These are phyloP conservation scores for Thozetella sp. DNA, from an alignment of 495 filamentous ascomycete species.

Conservation along the genomic window DNA sequence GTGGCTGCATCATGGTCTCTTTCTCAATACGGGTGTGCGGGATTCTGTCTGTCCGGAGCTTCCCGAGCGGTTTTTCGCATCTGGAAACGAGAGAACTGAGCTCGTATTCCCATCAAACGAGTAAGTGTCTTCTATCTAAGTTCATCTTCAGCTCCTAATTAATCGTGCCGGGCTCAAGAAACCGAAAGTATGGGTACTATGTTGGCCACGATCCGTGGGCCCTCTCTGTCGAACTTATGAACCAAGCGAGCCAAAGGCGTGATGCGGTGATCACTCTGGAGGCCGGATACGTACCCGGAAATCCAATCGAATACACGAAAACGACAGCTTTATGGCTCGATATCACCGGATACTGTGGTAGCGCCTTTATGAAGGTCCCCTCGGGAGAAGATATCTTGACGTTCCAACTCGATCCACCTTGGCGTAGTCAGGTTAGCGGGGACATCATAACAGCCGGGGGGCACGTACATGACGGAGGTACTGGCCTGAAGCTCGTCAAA, in stretches of 20 bases:
- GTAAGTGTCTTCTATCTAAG: too few relatives aligned
- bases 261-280: slow-evolving; percentile 23
- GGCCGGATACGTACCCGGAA: slow-evolving; percentile 21
- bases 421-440: too few relatives aligned
- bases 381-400: too few relatives aligned
- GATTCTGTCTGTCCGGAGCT: slow-evolving; percentile 5
- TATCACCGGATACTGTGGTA: too few relatives aligned
- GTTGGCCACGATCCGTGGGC: slow-evolving; percentile 10
- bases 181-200: slow-evolving; percentile 21
- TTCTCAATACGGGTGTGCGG: slow-evolving; percentile 10
- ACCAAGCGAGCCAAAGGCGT: slow-evolving; percentile 9
- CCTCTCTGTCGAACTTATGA: slow-evolving; percentile 25
- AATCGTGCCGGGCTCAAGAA: slow-evolving; percentile 4
- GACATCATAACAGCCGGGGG: too few relatives aligned
- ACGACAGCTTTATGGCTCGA: slow-evolving; percentile 21
- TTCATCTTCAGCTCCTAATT: background rate
- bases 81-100: slow-evolving; percentile 22
- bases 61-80: slow-evolving; percentile 13
- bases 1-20: slow-evolving; percentile 23
- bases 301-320: slow-evolving; percentile 10
- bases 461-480: too few relatives aligned
- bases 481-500: too few relatives aligned
- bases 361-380: too few relatives aligned
- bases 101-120: slow-evolving; percentile 12
- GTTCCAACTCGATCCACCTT: too few relatives aligned